Percentiles rank a stretch among this genome's conserved stretches.
Conservation (phyloP, 345 rosid species). For the Excoecaria cochinchinensis region DNA sequence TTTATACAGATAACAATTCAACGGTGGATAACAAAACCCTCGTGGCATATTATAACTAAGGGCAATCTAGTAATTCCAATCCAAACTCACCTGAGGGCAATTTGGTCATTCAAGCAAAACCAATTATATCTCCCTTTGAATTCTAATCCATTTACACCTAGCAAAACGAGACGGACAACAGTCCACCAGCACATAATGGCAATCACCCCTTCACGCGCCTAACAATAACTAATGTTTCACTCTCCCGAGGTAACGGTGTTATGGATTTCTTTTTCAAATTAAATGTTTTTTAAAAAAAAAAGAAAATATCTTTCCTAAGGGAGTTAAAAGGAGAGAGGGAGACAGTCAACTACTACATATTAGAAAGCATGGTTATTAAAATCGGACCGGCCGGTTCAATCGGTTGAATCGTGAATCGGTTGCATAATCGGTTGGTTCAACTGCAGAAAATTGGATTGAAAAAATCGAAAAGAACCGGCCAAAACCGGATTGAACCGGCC, state of each 20-base stretch:
- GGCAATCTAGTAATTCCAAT: background rate
- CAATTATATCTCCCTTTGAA: too few relatives aligned
- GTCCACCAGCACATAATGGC: background rate
- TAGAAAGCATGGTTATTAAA: too few relatives aligned
- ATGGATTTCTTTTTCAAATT: background rate
- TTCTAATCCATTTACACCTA: background rate
- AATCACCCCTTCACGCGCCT: background rate
- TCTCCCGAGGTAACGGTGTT: background rate
- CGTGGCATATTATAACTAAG: background rate
- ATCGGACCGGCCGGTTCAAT: too few relatives aligned
- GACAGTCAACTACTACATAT: too few relatives aligned
- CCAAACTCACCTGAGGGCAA: background rate
- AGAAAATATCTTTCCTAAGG: too few relatives aligned
- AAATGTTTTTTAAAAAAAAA: background rate
- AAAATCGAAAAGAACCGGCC: too few relatives aligned
- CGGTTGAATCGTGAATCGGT: too few relatives aligned
- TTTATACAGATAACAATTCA: background rate
- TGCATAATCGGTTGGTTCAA: too few relatives aligned
- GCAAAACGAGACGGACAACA: background rate
- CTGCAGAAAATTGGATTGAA: too few relatives aligned
- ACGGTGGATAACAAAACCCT: constrained; percentile 7
- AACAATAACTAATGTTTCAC: background rate
- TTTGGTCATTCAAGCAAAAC: background rate
- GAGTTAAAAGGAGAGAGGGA: too few relatives aligned
- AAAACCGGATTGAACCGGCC: too few relatives aligned